Conservation (phyloP, 2,329 filamentous ascomycete genomes). For the Cercospora canescens region DNA sequence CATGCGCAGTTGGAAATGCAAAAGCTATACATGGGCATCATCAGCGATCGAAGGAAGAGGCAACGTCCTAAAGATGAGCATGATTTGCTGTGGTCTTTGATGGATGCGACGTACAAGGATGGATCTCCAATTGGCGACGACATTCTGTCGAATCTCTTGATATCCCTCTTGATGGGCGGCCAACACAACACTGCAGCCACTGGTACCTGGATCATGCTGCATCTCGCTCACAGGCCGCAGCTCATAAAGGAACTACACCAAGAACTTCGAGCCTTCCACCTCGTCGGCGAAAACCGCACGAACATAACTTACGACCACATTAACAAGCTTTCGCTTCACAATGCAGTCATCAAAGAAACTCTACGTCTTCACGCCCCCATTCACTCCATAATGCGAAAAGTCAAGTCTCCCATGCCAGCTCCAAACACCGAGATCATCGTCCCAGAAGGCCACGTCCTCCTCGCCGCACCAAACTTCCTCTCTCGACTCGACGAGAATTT, state of each 20-base stretch:
- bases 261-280: constrained; percentile 75
- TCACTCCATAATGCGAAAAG: constrained; percentile 90
- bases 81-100: constrained; percentile 90
- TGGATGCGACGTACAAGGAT: constrained; percentile 83
- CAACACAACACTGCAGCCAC: constrained; percentile 88
- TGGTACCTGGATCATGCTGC: constrained; percentile 80
- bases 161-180: constrained; percentile 86
- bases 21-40: constrained; percentile 79
- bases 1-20: constrained; percentile 78
- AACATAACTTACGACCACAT: constrained; percentile 76
- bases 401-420: constrained; percentile 83
- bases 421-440: constrained; percentile 81
- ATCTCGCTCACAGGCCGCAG: constrained; percentile 73
- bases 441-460: constrained; percentile 75
- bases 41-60: constrained; percentile 64
- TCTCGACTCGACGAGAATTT: constrained; percentile 73
- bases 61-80: constrained; percentile 39
- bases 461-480: constrained; percentile 82
- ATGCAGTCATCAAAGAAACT: constrained; percentile 86
- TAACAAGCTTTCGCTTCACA: constrained; percentile 75
- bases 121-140: constrained; percentile 75
- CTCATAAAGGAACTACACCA: constrained; percentile 78
- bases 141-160: constrained; percentile 92
- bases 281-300: constrained; percentile 54
- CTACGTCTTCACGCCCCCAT: constrained; percentile 89